Percentiles rank a stretch among this genome's conserved stretches.
phyloP scores from a whole-genome alignment of 257 asterid species.

The Lycium ferocissimum region DNA sequence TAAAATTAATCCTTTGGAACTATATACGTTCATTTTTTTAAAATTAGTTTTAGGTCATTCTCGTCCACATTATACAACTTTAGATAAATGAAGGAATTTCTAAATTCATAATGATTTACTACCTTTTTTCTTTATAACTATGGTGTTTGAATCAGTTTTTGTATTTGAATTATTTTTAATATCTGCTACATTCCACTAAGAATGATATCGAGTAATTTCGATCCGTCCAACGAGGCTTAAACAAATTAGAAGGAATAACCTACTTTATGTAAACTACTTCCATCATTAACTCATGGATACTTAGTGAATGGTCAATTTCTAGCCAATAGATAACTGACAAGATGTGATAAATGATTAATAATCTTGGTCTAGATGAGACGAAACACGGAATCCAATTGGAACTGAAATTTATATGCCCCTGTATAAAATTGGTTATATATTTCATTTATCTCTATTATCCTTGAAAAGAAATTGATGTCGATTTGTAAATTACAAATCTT shows the following conservation, averaged over 20 bases:
- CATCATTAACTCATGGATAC: no score
- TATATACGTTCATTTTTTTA: neutral
- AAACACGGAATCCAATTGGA: neutral
- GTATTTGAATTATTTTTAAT: no score
- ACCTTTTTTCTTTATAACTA: no score
- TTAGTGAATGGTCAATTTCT: neutral
- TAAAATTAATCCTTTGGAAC: neutral
- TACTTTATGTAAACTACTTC: no score
- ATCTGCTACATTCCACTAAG: no score
- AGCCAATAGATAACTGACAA: neutral
- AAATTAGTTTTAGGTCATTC: neutral
- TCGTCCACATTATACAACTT: neutral
- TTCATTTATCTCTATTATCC: neutral
- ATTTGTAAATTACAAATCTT: neutral
- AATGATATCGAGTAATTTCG: no score
- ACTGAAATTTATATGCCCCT: no score
- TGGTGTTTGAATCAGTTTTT: no score
- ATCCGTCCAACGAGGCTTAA: no score
- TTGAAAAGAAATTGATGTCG: neutral
- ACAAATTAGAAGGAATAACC: no score
- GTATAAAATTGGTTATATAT: neutral
- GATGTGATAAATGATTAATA: neutral
- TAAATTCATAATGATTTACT: no score
- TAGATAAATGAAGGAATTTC: neutral
- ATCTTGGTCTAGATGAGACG: neutral